Conservation (phyloP, 108 stramenopile species). For the Nannochloropsis salina region DNA sequence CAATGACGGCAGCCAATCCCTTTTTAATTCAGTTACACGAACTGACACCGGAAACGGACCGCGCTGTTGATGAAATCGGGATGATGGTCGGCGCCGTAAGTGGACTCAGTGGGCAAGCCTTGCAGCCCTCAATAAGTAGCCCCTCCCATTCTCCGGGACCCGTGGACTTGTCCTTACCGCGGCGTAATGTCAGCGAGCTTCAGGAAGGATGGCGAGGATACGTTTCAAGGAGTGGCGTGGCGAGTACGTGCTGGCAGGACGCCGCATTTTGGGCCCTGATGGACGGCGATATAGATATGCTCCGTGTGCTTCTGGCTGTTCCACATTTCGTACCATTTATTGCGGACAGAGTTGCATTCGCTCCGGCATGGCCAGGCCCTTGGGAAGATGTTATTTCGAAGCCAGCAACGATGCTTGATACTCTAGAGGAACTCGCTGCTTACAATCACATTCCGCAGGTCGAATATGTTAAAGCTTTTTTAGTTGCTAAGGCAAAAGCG, state of each 20-base stretch:
- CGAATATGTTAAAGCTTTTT: neutral
- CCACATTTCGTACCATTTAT: neutral
- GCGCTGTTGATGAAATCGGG: neutral
- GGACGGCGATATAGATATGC: slow-evolving; percentile 11
- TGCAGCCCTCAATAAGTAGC: neutral
- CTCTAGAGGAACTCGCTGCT: neutral
- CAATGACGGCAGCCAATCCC: slow-evolving; percentile 19
- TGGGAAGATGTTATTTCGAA: neutral
- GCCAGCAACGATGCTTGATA: neutral
- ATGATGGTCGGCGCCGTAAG: neutral
- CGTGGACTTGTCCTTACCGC: neutral
- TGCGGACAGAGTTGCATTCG: neutral
- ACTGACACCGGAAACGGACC: neutral
- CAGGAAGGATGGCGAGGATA: neutral
- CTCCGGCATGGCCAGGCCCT: slow-evolving; percentile 15
- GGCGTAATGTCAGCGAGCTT: neutral
- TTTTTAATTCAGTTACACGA: neutral
- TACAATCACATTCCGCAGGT: neutral
- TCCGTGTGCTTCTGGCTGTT: slow-evolving; percentile 11
- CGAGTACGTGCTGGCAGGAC: slow-evolving; percentile 2
- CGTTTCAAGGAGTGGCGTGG: slow-evolving; percentile 3
- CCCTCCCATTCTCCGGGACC: neutral
- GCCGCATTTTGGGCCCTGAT: slow-evolving; percentile 6
- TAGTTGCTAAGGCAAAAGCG: neutral
- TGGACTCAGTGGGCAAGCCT: neutral